Evolutionary conservation across 169 alveolate genomes (phyloP).

Genomic region (Toxoplasma gondii): DNA sequence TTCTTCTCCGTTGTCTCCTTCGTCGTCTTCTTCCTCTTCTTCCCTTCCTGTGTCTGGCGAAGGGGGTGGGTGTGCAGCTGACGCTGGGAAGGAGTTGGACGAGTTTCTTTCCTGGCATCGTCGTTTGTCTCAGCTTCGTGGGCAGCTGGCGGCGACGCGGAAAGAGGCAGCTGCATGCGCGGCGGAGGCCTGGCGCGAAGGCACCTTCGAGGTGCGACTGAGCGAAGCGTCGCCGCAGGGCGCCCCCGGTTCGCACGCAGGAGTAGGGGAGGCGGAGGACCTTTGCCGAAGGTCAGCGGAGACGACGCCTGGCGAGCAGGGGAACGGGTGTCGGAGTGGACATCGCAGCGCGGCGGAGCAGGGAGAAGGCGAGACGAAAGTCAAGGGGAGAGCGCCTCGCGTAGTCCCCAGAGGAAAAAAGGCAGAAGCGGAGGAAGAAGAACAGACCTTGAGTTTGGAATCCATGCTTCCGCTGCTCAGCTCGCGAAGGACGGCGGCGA

Average conservation of each 20-base stretch:
- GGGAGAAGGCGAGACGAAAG: not conserved
- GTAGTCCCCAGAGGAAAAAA: not conserved
- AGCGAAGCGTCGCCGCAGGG: not conserved
- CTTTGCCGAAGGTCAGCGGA: not conserved
- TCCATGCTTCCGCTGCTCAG: constrained; percentile 36
- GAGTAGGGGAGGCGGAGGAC: not conserved
- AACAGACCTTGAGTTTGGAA: not conserved
- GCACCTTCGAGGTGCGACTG: not conserved
- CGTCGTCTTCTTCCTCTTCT: too few species aligned
- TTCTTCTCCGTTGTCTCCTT: not conserved
- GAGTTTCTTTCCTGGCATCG: constrained; percentile 10
- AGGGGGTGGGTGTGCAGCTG: not conserved
- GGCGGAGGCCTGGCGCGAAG: constrained; percentile 19
- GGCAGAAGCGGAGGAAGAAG: not conserved
- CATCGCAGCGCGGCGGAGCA: not conserved
- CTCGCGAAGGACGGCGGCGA: not conserved
- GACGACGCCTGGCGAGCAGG: not conserved
- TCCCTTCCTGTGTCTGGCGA: too few species aligned
- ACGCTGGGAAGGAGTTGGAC: not conserved
- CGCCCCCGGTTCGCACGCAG: not conserved
- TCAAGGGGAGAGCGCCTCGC: not conserved
- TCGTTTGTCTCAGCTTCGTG: not conserved
- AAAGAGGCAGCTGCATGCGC: constrained; percentile 3
- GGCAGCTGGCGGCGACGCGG: not conserved
- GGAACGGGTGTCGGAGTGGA: not conserved